Conservation (phyloP, 495 filamentous ascomycete genomes). For the Aspergillus ellipticus region DNA sequence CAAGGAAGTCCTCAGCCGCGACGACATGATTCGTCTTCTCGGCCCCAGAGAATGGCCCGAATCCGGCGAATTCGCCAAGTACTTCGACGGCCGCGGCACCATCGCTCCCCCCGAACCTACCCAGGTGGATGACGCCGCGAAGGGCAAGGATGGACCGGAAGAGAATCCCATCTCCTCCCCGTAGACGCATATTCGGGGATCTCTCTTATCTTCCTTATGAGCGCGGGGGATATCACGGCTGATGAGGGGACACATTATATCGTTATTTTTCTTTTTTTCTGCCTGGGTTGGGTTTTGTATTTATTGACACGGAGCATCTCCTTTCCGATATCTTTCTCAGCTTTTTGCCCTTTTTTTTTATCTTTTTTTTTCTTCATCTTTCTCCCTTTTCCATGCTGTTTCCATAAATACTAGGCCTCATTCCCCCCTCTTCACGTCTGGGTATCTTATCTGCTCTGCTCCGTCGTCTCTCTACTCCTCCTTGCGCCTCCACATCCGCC, state of each 20-base stretch:
- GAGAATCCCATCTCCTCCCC: conserved; percentile 42
- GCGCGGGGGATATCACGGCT: conserved; percentile 17
- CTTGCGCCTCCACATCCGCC: background rate
- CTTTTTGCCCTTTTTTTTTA: background rate
- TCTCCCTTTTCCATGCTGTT: conserved; percentile 11
- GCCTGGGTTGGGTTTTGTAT: conserved; percentile 34
- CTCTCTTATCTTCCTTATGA: conserved; percentile 4
- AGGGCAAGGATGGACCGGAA: conserved; percentile 43
- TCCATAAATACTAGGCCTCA: conserved; percentile 17
- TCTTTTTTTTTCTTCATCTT: conserved; percentile 12
- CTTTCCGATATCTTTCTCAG: conserved; percentile 20
- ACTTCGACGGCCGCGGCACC: conserved; percentile 62
- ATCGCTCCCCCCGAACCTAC: conserved; percentile 58
- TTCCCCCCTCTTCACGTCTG: background rate
- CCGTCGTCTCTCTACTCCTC: conserved; percentile 2
- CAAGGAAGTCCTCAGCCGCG: conserved; percentile 86
- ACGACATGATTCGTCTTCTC: conserved; percentile 85
- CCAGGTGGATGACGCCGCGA: conserved; percentile 21
- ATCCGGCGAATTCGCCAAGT: conserved; percentile 84
- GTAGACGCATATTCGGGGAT: conserved; percentile 7
- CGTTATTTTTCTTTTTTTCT: conserved; percentile 20
- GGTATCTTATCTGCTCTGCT: background rate
- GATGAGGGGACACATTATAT: conserved; percentile 19
- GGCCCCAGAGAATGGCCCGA: conserved; percentile 80
- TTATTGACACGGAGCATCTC: conserved; percentile 33